These are phyloP conservation scores for Cystobasidium tubakii DNA, from an alignment of 768 basidiomycete species.

Conservation along the genomic window DNA sequence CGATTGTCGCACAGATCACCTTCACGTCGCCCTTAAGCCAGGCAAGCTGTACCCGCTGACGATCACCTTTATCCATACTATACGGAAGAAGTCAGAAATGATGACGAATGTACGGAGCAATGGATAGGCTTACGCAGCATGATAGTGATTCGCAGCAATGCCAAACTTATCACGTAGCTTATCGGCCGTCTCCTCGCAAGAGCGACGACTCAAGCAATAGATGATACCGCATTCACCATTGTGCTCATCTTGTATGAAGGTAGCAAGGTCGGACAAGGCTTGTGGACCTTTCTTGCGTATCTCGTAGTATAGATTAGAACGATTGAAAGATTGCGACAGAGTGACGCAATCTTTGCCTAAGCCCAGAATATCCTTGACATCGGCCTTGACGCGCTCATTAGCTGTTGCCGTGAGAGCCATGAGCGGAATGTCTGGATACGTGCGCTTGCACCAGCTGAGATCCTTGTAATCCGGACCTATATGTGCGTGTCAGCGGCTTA, in stretches of 20 bases:
- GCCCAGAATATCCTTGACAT: constrained; percentile 67
- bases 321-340: constrained; percentile 81
- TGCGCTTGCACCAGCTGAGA: constrained; percentile 63
- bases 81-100: neutral
- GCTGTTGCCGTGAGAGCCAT: constrained; percentile 97
- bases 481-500: neutral
- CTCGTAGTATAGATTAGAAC: constrained; percentile 78
- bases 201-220: constrained; percentile 66
- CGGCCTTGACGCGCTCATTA: constrained; percentile 65
- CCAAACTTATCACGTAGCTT: constrained; percentile 59
- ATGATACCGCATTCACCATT: constrained; percentile 62
- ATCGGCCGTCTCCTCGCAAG: constrained; percentile 74
- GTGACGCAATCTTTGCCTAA: constrained; percentile 57
- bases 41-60: constrained; percentile 58
- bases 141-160: constrained; percentile 70
- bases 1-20: constrained; percentile 79
- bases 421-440: constrained; percentile 75
- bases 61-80: constrained; percentile 60
- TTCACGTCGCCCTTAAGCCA: constrained; percentile 70
- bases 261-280: constrained; percentile 59
- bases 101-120: neutral
- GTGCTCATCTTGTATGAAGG: constrained; percentile 62
- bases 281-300: constrained; percentile 57
- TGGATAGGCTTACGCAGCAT: constrained; percentile 56
- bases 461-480: constrained; percentile 59